These are phyloP conservation scores for Aspergillus egyptiacus DNA, from an alignment of 495 filamentous ascomycete species.

Conservation along the genomic window DNA sequence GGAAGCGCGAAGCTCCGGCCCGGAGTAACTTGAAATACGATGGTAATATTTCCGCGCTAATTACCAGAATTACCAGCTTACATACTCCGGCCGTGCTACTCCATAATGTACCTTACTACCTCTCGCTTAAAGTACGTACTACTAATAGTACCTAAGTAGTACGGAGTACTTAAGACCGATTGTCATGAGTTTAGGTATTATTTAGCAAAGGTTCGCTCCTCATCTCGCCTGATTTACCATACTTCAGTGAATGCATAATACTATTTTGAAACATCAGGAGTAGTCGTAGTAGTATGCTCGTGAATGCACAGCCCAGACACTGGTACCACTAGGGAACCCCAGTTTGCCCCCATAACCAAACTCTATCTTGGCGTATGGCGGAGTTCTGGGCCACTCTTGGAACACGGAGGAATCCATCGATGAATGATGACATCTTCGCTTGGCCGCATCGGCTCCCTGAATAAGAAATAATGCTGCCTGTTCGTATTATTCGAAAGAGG, in stretches of 20 bases:
- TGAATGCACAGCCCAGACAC: neutral
- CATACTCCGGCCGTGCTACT: no score
- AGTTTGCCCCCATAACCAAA: neutral
- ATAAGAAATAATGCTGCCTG: conserved; percentile 3
- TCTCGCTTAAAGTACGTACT: no score
- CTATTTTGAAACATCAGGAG: no score
- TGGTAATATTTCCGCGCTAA: neutral
- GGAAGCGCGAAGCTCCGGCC: neutral
- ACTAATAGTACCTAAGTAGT: no score
- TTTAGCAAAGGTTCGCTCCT: no score
- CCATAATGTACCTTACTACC: no score
- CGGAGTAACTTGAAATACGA: neutral
- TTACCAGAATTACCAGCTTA: neutral
- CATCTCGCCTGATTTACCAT: no score
- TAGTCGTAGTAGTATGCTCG: neutral
- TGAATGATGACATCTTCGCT: neutral
- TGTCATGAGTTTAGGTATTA: no score
- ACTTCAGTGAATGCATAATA: no score
- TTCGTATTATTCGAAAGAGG: neutral
- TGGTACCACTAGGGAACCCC: neutral
- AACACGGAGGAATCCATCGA: neutral
- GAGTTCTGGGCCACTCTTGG: neutral
- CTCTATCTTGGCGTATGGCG: neutral
- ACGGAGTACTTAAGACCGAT: no score
- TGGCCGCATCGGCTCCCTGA: neutral